phyloP scores from a whole-genome alignment of 805 yeast genomes.

The Metschnikowia lunata region DNA sequence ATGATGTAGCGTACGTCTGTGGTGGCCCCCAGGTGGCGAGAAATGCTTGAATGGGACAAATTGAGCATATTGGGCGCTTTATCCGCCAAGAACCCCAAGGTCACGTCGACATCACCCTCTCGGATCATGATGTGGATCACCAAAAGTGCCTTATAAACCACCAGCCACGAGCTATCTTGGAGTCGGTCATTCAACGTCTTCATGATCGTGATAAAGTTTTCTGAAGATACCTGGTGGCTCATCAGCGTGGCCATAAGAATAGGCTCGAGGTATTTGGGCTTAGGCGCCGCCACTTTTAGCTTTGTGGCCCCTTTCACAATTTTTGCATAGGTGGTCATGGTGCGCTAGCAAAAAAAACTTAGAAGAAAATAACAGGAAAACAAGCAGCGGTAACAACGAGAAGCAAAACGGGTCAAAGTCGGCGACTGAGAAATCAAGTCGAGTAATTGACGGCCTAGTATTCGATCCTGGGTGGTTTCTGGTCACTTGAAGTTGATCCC shows the following conservation, averaged over 20 bases:
- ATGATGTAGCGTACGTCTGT: slow-evolving; percentile 54
- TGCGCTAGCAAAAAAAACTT: background rate
- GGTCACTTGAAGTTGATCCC: too few species aligned
- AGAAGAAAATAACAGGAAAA: too few species aligned
- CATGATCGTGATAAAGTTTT: slow-evolving; percentile 67
- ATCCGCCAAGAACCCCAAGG: slow-evolving; percentile 54
- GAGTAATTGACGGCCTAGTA: too few species aligned
- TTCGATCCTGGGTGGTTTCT: too few species aligned
- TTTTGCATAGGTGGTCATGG: slow-evolving; percentile 48
- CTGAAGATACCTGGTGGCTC: slow-evolving; percentile 37
- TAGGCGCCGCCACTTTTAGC: slow-evolving; percentile 88
- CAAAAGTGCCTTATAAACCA: slow-evolving; percentile 79
- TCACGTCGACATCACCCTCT: slow-evolving; percentile 81
- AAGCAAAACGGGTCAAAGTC: too few species aligned
- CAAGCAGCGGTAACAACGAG: too few species aligned
- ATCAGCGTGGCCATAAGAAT: slow-evolving; percentile 66
- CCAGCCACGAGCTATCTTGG: slow-evolving; percentile 84
- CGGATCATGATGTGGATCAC: slow-evolving; percentile 88
- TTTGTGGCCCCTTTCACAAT: slow-evolving; percentile 59
- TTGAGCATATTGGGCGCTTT: slow-evolving; percentile 49
- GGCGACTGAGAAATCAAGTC: too few species aligned
- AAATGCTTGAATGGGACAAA: slow-evolving; percentile 33
- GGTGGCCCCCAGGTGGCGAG: slow-evolving; percentile 34
- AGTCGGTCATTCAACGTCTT: slow-evolving; percentile 56
- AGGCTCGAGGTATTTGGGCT: slow-evolving; percentile 93